Conservation (phyloP, 345 rosid genomes). For the Aethionema arabicum region DNA sequence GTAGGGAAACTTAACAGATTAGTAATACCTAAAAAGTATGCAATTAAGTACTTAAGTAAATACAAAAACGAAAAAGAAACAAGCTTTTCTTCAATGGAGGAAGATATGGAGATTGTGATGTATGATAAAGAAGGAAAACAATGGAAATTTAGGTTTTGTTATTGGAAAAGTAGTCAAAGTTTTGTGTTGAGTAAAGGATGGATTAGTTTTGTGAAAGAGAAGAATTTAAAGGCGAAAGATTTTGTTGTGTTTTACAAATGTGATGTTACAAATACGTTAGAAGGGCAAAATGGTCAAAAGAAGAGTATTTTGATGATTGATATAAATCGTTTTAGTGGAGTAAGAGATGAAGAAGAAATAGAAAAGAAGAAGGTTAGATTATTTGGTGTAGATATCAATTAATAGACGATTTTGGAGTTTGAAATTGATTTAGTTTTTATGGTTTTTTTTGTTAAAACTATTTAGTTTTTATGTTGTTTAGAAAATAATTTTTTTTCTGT, state of each 20-base stretch:
- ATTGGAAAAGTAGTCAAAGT: conserved; percentile 84
- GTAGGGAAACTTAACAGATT: conserved; percentile 84
- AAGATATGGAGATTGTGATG: conserved; percentile 47
- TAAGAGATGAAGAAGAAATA: not conserved
- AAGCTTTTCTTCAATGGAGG: not conserved
- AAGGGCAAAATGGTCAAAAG: conserved; percentile 25
- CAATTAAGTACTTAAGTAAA: conserved; percentile 49
- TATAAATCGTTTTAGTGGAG: conserved; percentile 26
- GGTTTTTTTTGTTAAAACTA: too few species aligned
- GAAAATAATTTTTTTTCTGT: too few species aligned
- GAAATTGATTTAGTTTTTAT: too few species aligned
- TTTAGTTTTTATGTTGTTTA: too few species aligned
- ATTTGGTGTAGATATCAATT: too few species aligned
- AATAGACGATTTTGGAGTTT: too few species aligned
- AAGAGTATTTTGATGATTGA: conserved; percentile 45
- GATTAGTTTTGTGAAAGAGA: conserved; percentile 67
- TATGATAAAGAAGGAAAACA: conserved; percentile 52
- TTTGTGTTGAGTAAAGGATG: conserved; percentile 84
- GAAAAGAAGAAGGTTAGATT: too few species aligned
- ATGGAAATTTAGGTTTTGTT: conserved; percentile 81
- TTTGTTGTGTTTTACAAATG: conserved; percentile 46
- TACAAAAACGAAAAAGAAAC: conserved; percentile 6
- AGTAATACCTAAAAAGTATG: conserved; percentile 71
- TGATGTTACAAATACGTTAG: conserved; percentile 19
- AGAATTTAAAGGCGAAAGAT: conserved; percentile 53